phyloP scores from a whole-genome alignment of 352 stramenopile genomes.

The Phytophthora ohioensis region DNA sequence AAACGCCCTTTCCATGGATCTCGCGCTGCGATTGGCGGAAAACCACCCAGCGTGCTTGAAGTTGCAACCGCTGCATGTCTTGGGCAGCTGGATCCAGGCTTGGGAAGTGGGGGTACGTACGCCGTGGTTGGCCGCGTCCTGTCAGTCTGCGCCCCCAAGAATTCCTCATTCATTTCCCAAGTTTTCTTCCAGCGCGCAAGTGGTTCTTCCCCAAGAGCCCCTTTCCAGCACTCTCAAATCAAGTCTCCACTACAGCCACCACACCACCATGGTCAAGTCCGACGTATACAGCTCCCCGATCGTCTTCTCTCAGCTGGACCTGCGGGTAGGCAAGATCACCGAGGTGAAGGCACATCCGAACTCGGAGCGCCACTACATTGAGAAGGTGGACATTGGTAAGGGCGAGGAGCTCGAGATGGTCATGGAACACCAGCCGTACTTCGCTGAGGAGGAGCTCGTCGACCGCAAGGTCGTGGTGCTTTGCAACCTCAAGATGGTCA shows the following conservation, averaged over 20 bases:
- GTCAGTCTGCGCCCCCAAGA: not conserved
- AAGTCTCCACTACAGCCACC: slow-evolving; percentile 2
- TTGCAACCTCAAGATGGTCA: slow-evolving; percentile 83
- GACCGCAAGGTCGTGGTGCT: slow-evolving; percentile 76
- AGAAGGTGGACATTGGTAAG: slow-evolving; percentile 82
- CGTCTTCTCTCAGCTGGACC: slow-evolving; percentile 71
- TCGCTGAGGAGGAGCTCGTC: slow-evolving; percentile 78
- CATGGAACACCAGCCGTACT: slow-evolving; percentile 79
- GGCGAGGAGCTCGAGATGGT: slow-evolving; percentile 80
- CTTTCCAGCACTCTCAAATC: slow-evolving; percentile 1
- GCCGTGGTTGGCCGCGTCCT: not conserved
- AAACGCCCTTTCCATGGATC: slow-evolving; percentile 21
- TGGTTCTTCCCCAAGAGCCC: slow-evolving; percentile 23
- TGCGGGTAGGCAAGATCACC: slow-evolving; percentile 76
- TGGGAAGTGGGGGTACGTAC: slow-evolving; percentile 31
- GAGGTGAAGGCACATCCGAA: slow-evolving; percentile 74
- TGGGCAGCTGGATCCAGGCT: slow-evolving; percentile 33
- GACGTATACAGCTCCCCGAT: slow-evolving; percentile 82
- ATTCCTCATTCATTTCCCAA: slow-evolving; percentile 54
- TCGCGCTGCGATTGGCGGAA: slow-evolving; percentile 19
- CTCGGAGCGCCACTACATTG: slow-evolving; percentile 78
- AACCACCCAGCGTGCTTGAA: slow-evolving; percentile 38
- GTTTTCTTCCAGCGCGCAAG: slow-evolving; percentile 55
- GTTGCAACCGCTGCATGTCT: slow-evolving; percentile 42
- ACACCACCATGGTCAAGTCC: slow-evolving; percentile 69